phyloP scores from a whole-genome alignment of 768 basidiomycete genomes.

The Panaeolus papilionaceus region DNA sequence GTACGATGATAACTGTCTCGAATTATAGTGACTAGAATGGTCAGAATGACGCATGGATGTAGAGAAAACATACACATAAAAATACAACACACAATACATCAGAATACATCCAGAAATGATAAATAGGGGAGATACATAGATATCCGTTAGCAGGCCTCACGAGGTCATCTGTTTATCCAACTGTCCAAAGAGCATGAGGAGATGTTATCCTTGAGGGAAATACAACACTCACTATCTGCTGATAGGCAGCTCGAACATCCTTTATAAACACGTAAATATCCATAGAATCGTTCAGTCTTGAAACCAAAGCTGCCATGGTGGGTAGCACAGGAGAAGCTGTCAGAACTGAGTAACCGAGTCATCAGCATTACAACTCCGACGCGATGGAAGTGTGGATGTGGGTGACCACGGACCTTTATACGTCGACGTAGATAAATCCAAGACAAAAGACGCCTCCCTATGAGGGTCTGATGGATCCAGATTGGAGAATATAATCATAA shows the following conservation, averaged over 20 bases:
- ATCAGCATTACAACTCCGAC: background rate
- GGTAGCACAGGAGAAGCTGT: conserved; percentile 78
- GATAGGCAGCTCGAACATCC: conserved; percentile 63
- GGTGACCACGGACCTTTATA: conserved; percentile 64
- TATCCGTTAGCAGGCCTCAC: background rate
- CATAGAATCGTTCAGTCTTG: conserved; percentile 70
- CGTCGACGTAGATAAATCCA: conserved; percentile 68
- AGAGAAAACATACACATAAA: conserved; percentile 9
- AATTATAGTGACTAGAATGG: background rate
- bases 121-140: conserved; percentile 1
- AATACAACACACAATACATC: conserved; percentile 6
- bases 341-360: conserved; percentile 57
- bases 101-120: background rate
- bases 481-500: conserved; percentile 75
- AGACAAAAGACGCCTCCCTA: conserved; percentile 73
- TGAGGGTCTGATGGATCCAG: conserved; percentile 64
- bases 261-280: conserved; percentile 79
- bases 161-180: background rate
- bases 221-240: conserved; percentile 32
- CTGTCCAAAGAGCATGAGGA: background rate
- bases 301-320: conserved; percentile 69
- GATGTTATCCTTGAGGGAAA: no score
- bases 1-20: background rate
- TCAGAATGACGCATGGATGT: background rate
- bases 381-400: background rate